Percentiles rank a stretch among this genome's conserved stretches.
Conservation (phyloP, 805 yeast species). For the Candida koratica region DNA sequence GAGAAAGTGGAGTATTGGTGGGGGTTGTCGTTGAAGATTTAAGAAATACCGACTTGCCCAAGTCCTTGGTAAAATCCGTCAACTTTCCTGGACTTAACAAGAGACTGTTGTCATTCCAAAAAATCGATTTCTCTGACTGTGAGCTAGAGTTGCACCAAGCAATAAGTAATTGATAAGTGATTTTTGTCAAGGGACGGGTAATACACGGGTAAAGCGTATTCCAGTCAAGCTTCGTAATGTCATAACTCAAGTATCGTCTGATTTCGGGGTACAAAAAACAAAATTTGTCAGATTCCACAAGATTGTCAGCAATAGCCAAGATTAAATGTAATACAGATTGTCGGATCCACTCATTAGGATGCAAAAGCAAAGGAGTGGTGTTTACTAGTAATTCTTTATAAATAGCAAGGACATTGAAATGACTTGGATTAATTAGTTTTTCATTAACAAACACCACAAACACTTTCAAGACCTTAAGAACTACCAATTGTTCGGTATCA, state of each 20-base stretch:
- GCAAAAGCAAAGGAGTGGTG: constrained; percentile 58
- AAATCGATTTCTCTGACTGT: constrained; percentile 52
- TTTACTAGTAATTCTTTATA: constrained; percentile 32
- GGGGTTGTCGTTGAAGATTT: neutral
- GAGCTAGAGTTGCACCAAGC: constrained; percentile 24
- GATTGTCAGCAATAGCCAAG: constrained; percentile 55
- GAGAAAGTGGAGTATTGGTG: constrained; percentile 40
- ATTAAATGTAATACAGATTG: constrained; percentile 62
- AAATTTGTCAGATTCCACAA: constrained; percentile 73
- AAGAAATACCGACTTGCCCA: constrained; percentile 31
- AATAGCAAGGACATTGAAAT: constrained; percentile 37
- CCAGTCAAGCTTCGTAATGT: constrained; percentile 65
- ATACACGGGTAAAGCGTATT: constrained; percentile 62
- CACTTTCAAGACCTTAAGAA: constrained; percentile 57
- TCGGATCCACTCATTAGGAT: constrained; percentile 85
- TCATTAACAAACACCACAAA: constrained; percentile 30
- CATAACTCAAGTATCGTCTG: constrained; percentile 72
- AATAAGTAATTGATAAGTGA: constrained; percentile 11
- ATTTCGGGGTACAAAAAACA: constrained; percentile 82
- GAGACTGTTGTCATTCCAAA: constrained; percentile 59
- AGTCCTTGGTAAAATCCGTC: constrained; percentile 28
- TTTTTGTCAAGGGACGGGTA: constrained; percentile 51
- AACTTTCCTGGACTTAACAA: constrained; percentile 17
- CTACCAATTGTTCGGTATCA: constrained; percentile 82
- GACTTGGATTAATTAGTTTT: constrained; percentile 31